Conservation (phyloP, 75 land plant species). For the Pinus albicaulis region DNA sequence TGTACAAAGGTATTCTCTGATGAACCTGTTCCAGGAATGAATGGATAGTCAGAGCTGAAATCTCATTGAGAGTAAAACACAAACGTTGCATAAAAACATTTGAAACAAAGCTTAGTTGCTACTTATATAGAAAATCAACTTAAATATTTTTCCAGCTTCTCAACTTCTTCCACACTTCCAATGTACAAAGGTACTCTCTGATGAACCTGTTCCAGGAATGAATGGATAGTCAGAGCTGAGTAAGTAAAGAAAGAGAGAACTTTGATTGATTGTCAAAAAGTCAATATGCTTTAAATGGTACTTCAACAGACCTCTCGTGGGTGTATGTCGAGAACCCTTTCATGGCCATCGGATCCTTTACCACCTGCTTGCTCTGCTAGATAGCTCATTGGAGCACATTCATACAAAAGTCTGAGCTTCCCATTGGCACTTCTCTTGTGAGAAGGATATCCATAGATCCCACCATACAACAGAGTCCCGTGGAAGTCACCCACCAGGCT, state of each 20-base stretch:
- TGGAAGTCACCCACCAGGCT: constrained; percentile 96
- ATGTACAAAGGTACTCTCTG: constrained; percentile 86
- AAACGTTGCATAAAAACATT: no score
- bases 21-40: no score
- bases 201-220: constrained; percentile 55
- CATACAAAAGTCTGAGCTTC: constrained; percentile 87
- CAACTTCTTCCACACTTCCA: constrained; percentile 90
- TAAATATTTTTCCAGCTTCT: constrained; percentile 79
- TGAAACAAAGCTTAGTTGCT: no score
- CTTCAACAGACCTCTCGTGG: constrained; percentile 58
- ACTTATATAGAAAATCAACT: neutral
- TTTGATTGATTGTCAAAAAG: no score
- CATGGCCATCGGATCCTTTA: constrained; percentile 89
- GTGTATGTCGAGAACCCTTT: constrained; percentile 74
- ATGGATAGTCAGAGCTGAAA: no score
- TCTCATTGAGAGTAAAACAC: no score
- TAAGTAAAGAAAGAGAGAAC: no score
- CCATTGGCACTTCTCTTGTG: constrained; percentile 90
- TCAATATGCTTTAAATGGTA: no score
- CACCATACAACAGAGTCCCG: constrained; percentile 85
- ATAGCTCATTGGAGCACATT: constrained; percentile 92
- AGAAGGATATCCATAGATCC: constrained; percentile 89
- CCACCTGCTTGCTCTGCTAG: constrained; percentile 95
- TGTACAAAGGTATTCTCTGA: no score
- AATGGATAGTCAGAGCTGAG: neutral